These are phyloP conservation scores for Pezicula carpinea DNA, from an alignment of 2,329 filamentous ascomycete species.

Conservation along the genomic window DNA sequence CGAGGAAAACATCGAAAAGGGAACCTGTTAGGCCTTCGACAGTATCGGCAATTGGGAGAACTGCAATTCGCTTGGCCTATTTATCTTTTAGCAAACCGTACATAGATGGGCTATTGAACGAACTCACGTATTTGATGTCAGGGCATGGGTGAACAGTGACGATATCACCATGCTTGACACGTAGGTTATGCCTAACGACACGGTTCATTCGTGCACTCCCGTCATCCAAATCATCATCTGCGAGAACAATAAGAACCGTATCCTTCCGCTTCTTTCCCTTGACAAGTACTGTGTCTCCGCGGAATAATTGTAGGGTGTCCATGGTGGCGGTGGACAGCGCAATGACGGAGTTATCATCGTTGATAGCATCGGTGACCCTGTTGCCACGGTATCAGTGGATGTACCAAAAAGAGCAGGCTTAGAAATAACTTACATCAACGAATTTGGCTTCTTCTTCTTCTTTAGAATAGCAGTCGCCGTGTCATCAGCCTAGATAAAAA, in stretches of 20 bases:
- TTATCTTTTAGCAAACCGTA: conserved; percentile 18
- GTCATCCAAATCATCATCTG: conserved; percentile 96
- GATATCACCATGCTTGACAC: conserved; percentile 97
- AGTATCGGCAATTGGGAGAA: conserved; percentile 96
- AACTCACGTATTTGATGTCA: conserved; percentile 98
- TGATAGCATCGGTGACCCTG: conserved; percentile 95
- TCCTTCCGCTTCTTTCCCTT: conserved; percentile 99
- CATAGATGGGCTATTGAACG: not conserved
- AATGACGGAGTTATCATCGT: conserved; percentile 99
- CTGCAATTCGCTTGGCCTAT: conserved; percentile 96
- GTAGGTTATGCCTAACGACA: conserved; percentile 95
- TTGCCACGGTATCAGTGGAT: conserved; percentile 26
- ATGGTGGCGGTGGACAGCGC: conserved; percentile 97
- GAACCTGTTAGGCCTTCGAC: conserved; percentile 97
- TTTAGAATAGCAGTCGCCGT: conserved; percentile 95
- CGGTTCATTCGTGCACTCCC: conserved; percentile 97
- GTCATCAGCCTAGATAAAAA: conserved; percentile 67
- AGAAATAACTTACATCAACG: conserved; percentile 71
- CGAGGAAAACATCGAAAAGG: conserved; percentile 97
- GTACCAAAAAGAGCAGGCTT: conserved; percentile 8
- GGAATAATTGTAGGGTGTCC: conserved; percentile 97
- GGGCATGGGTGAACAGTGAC: conserved; percentile 96
- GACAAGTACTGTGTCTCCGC: conserved; percentile 94
- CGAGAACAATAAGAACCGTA: conserved; percentile 94
- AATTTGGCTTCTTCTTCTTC: conserved; percentile 99